phyloP scores from a whole-genome alignment of 768 basidiomycete species.

The Tephrocybe sp. region DNA sequence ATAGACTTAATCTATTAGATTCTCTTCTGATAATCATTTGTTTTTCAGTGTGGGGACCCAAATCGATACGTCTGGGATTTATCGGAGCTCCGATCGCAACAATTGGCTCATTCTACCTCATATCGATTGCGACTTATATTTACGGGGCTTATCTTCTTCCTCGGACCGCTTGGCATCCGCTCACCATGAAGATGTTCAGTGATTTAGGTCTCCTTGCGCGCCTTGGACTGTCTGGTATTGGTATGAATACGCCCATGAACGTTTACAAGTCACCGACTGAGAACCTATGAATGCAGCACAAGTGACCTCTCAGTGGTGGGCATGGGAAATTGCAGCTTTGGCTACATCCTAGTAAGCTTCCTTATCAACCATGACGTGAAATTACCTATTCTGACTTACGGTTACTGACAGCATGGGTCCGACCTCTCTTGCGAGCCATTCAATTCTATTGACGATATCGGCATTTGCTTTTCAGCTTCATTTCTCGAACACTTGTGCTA shows the following conservation, averaged over 20 bases:
- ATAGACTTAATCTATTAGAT: background rate
- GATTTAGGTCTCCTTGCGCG: conserved; percentile 62
- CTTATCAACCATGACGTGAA: no score
- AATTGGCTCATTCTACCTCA: conserved; percentile 79
- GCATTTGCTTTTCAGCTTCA: no score
- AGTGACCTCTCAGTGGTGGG: conserved; percentile 91
- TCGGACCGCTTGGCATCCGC: conserved; percentile 80
- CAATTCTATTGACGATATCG: no score
- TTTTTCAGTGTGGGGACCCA: conserved; percentile 75
- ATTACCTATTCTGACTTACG: no score
- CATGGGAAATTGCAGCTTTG: conserved; percentile 79
- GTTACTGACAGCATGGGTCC: no score
- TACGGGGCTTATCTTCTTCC: conserved; percentile 62
- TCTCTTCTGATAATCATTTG: background rate
- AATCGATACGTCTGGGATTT: conserved; percentile 75
- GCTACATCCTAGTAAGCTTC: conserved; percentile 42
- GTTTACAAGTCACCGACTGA: background rate
- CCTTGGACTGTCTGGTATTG: conserved; percentile 79
- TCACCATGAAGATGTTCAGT: conserved; percentile 59
- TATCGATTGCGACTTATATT: conserved; percentile 53
- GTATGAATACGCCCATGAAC: conserved; percentile 30
- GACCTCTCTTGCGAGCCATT: no score
- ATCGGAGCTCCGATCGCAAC: conserved; percentile 90
- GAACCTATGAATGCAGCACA: conserved; percentile 41
- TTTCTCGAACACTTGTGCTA: no score